Percentiles rank a stretch among this genome's conserved stretches.
phyloP scores from a whole-genome alignment of 2,329 filamentous ascomycete genomes.

The Paraphaeosphaeria sporulosa region DNA sequence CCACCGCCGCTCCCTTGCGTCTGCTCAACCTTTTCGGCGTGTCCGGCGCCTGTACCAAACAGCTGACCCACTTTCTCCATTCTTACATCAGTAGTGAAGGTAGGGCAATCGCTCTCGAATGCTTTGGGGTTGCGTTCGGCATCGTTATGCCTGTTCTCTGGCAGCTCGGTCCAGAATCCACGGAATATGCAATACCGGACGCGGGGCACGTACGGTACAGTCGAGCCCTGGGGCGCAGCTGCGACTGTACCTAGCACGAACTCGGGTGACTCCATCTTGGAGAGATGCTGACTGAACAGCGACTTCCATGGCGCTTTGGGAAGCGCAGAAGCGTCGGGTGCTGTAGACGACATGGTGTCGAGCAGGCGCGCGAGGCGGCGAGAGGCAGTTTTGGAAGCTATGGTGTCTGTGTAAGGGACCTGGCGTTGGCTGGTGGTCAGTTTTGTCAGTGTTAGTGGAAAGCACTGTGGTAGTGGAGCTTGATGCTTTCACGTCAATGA shows the following conservation, averaged over 20 bases:
- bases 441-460: constrained; percentile 3
- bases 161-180: constrained; percentile 80
- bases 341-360: constrained; percentile 56
- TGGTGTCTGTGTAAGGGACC: constrained; percentile 32
- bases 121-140: constrained; percentile 73
- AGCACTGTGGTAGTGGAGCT: constrained; percentile 6
- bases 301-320: constrained; percentile 61
- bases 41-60: constrained; percentile 59
- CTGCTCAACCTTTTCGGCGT: constrained; percentile 54
- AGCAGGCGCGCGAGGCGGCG: constrained; percentile 52
- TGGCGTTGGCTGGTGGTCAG: not conserved
- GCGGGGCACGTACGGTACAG: constrained; percentile 58
- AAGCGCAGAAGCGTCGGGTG: constrained; percentile 44
- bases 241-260: constrained; percentile 61
- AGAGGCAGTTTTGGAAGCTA: constrained; percentile 47
- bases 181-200: constrained; percentile 84
- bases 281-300: constrained; percentile 58
- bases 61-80: constrained; percentile 86
- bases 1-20: constrained; percentile 66
- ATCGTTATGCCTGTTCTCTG: constrained; percentile 74
- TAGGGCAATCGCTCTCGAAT: constrained; percentile 79
- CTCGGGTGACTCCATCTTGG: constrained; percentile 57
- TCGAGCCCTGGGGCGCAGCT: constrained; percentile 50
- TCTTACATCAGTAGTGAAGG: constrained; percentile 85
- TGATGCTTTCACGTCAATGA: constrained; percentile 12